Evolutionary conservation across 2,329 filamentous ascomycete genomes (phyloP).

Genomic region (Alternaria solani): DNA sequence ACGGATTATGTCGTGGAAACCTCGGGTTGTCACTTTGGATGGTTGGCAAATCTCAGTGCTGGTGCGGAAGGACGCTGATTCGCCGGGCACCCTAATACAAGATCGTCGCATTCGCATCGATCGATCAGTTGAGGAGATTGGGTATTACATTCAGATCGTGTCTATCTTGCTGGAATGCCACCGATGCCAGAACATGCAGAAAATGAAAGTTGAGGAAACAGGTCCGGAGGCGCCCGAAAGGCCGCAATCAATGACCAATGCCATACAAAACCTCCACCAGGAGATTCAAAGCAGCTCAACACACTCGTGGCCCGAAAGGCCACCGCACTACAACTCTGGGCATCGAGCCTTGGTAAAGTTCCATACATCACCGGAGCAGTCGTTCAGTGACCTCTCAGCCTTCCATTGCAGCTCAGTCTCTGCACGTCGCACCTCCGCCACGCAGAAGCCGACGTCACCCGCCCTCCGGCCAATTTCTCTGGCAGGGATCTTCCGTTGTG

Average conservation of each 20-base stretch:
- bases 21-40: too few relatives aligned
- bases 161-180: background rate
- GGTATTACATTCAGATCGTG: background rate
- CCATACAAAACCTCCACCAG: too few relatives aligned
- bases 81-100: background rate
- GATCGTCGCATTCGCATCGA: background rate
- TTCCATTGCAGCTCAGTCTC: constrained; percentile 51
- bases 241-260: too few relatives aligned
- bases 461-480: constrained; percentile 49
- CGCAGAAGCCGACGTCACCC: constrained; percentile 54
- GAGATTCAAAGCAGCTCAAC: too few relatives aligned
- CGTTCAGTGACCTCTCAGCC: constrained; percentile 47
- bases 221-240: background rate
- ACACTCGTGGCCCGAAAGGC: background rate
- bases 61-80: background rate
- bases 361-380: constrained; percentile 52
- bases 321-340: constrained; percentile 1
- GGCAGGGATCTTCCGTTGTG: constrained; percentile 46
- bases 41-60: background rate
- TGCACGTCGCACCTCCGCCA: constrained; percentile 51
- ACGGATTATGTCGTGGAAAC: background rate
- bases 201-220: background rate
- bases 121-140: background rate
- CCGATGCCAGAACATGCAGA: background rate
- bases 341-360: constrained; percentile 48